Base-by-base conservation (phyloP, 176 grass and related monocot genomes). In the Aegilops tauschii region DNA sequence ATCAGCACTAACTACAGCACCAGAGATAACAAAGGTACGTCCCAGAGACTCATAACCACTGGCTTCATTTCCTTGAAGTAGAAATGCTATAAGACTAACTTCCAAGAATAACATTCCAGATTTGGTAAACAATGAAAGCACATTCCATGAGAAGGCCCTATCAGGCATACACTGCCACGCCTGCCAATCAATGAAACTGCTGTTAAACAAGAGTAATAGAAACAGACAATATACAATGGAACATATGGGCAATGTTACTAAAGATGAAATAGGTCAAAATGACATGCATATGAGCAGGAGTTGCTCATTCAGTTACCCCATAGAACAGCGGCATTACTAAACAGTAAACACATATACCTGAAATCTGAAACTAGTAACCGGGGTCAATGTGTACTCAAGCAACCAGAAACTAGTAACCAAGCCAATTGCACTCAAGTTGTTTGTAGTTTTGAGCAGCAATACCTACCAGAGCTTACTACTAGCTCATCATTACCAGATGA, bases 1-100 rank as follows among this genome's bases (percentile, higher is more conserved):
- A 87, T 99, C 97, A 36, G 97, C 92, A 85, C 86, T 81, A 93
- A 99, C 87, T 36, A 97, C 95, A 79, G 92, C 94, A 58, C 94
- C 94, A 67, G 97, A 94, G 61, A 94, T 86, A 23, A 94, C 90
- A 91, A 97, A 99, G 32, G 97, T 99, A 8, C 90, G 90, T 27
- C 89, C 93, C 80, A 99, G 87, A 91, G 94, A 91, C 23, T 99
- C 97, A 37, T 94, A 81, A 27, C 94, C 97, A 79, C 85, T 86
- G 9, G 94, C 83, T 87, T 99, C 83, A 89, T 99, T 97, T 94
- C 97, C 97, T 94, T 99, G 94, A 83, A 99, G 92, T 68, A 99
- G 79, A 93, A 99, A 99, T 18, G 97, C 94, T 75, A 99, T 83
- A 29, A 99, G 83, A 62, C 97, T 97, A 73, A 99, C 88, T 92